These are phyloP conservation scores for Hyphopichia burtonii DNA, from an alignment of 1,139 yeast genomes.

Conservation along the genomic window DNA sequence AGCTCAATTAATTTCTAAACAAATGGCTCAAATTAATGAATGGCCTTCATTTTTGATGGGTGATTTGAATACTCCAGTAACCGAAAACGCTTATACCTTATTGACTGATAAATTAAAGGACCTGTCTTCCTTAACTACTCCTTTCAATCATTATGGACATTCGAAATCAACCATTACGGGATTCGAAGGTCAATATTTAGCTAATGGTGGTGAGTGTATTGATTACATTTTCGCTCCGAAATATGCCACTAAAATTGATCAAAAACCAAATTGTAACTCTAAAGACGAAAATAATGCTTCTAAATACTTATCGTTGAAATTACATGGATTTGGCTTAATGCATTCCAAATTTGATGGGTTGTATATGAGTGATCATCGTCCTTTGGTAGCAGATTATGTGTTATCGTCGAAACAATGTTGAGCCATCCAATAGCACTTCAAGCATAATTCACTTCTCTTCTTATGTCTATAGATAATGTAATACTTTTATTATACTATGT, in stretches of 20 bases:
- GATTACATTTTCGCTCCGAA: conserved; percentile 51
- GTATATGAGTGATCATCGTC: conserved; percentile 56
- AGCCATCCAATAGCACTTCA: too few relatives aligned
- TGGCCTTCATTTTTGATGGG: conserved; percentile 33
- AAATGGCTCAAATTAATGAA: conserved; percentile 23
- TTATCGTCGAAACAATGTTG: conserved; percentile 7
- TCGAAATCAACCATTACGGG: conserved; percentile 49
- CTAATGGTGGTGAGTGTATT: conserved; percentile 36
- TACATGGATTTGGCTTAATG: conserved; percentile 42
- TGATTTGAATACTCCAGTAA: conserved; percentile 19
- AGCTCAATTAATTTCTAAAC: conserved; percentile 34
- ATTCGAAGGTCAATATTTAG: conserved; percentile 36
- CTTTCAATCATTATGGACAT: conserved; percentile 42
- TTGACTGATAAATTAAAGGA: conserved; percentile 31
- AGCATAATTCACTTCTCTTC: not conserved
- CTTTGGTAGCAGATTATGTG: conserved; percentile 46
- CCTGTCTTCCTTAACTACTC: conserved; percentile 21
- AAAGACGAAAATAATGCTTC: not conserved
- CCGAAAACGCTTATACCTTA: conserved; percentile 17
- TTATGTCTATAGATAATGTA: not conserved
- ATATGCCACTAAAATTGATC: conserved; percentile 24
- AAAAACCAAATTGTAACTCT: conserved; percentile 14
- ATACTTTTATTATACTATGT: too few relatives aligned
- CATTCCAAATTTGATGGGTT: conserved; percentile 45
- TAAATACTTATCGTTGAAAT: conserved; percentile 18